phyloP scores from a whole-genome alignment of 2,329 filamentous ascomycete genomes.

The Lizonia empirigonia region DNA sequence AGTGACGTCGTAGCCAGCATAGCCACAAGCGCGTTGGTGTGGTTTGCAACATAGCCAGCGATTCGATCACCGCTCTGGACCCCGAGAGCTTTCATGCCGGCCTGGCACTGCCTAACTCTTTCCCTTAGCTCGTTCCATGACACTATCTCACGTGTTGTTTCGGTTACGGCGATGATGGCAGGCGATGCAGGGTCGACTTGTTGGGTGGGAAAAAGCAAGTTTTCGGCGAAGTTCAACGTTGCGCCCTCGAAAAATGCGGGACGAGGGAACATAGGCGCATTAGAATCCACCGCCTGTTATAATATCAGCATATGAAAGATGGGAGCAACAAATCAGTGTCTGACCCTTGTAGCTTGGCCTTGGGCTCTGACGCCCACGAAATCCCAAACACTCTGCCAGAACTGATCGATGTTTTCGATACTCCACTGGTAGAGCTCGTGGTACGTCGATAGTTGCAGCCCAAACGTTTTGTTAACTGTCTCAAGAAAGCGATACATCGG shows the following conservation, averaged over 20 bases:
- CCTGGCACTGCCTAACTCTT: conserved; percentile 73
- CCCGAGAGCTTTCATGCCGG: conserved; percentile 69
- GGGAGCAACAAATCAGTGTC: conserved; percentile 12
- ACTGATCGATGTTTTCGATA: conserved; percentile 71
- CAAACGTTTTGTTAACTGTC: conserved; percentile 70
- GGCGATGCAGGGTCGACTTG: conserved; percentile 62
- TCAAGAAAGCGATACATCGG: conserved; percentile 75
- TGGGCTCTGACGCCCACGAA: conserved; percentile 78
- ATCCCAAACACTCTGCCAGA: conserved; percentile 87
- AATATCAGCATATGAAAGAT: conserved; percentile 18
- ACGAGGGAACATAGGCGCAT: conserved; percentile 79
- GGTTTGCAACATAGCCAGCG: conserved; percentile 83
- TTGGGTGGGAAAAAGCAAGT: conserved; percentile 78
- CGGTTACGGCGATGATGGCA: conserved; percentile 82
- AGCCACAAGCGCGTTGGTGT: conserved; percentile 82
- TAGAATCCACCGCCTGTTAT: conserved; percentile 68
- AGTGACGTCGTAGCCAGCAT: conserved; percentile 83
- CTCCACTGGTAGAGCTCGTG: conserved; percentile 85
- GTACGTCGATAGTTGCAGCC: conserved; percentile 68
- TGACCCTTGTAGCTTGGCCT: conserved; percentile 64
- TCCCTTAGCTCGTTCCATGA: conserved; percentile 84
- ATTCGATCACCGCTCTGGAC: conserved; percentile 67
- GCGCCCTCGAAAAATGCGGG: conserved; percentile 83
- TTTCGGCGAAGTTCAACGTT: conserved; percentile 91
- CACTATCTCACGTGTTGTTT: conserved; percentile 67